Conservation (phyloP, 805 yeast genomes). For the Zygosaccharomyces gambellarensis region DNA sequence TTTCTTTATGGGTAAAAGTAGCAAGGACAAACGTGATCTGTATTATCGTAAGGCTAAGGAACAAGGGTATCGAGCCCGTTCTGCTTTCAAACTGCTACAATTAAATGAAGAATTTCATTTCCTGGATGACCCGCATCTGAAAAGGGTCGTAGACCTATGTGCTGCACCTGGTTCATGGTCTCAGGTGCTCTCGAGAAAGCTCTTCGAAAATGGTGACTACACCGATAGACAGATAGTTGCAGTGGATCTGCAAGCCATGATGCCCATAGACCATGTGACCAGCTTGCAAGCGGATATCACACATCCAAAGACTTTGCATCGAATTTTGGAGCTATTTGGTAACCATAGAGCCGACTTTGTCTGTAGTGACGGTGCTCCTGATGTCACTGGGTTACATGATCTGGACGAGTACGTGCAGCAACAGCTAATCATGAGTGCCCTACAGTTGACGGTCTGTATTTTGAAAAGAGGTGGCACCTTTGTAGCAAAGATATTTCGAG, state of each 20-base stretch:
- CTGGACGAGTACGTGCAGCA: conserved; percentile 96
- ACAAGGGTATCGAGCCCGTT: conserved; percentile 96
- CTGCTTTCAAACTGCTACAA: conserved; percentile 91
- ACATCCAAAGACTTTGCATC: conserved; percentile 80
- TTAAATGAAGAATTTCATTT: conserved; percentile 85
- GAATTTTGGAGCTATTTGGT: conserved; percentile 74
- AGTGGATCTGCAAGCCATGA: conserved; percentile 96
- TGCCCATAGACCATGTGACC: conserved; percentile 87
- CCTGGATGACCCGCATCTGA: conserved; percentile 55
- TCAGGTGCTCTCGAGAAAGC: conserved; percentile 77
- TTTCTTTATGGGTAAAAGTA: conserved; percentile 79
- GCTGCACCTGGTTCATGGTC: conserved; percentile 99
- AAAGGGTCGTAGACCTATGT: conserved; percentile 89
- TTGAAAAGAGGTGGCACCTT: conserved; percentile 86
- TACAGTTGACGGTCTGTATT: conserved; percentile 85
- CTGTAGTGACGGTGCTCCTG: conserved; percentile 98
- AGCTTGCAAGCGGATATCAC: conserved; percentile 96
- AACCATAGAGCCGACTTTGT: conserved; percentile 94
- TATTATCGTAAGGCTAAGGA: conserved; percentile 94
- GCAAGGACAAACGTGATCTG: conserved; percentile 90
- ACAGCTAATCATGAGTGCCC: conserved; percentile 83
- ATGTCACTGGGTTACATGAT: conserved; percentile 95
- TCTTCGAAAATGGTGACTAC: conserved; percentile 41
- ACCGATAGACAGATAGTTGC: conserved; percentile 66
- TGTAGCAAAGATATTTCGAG: conserved; percentile 95